phyloP scores from a whole-genome alignment of 768 basidiomycete species.

The Rhodotorula diobovata region DNA sequence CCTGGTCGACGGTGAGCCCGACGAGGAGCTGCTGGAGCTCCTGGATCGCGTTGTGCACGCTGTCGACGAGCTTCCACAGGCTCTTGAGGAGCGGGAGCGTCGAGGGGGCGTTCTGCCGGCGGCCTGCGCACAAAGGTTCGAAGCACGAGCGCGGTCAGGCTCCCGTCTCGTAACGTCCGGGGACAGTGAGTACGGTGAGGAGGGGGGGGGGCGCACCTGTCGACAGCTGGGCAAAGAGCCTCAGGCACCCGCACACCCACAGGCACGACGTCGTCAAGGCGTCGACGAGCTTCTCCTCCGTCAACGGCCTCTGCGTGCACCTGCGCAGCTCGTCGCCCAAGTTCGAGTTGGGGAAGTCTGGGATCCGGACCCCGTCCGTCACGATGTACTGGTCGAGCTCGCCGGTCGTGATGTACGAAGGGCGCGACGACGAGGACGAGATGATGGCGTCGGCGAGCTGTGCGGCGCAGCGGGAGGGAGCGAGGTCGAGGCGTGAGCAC shows the following conservation, averaged over 20 bases:
- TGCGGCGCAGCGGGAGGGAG: background rate
- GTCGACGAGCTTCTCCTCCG: slow-evolving; percentile 3
- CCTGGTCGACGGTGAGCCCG: background rate
- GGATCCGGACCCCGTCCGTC: slow-evolving; percentile 22
- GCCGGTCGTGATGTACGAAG: slow-evolving; percentile 25
- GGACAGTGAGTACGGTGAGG: no score
- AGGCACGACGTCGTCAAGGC: slow-evolving; percentile 8
- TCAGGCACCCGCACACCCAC: slow-evolving; percentile 18
- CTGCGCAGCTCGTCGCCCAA: slow-evolving; percentile 10
- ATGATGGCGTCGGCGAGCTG: slow-evolving; percentile 35
- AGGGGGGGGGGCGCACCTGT: slow-evolving; percentile 5
- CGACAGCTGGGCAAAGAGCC: slow-evolving; percentile 22
- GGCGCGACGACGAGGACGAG: slow-evolving; percentile 13
- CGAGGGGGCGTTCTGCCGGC: slow-evolving; percentile 6
- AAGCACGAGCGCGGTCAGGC: no score
- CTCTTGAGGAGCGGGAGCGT: slow-evolving; percentile 30
- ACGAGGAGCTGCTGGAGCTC: slow-evolving; percentile 32
- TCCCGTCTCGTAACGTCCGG: background rate
- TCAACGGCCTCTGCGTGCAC: slow-evolving; percentile 11
- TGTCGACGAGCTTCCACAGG: slow-evolving; percentile 35
- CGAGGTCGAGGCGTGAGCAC: background rate
- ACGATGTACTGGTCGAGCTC: slow-evolving; percentile 28
- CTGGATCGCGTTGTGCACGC: slow-evolving; percentile 30
- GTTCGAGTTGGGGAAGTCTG: slow-evolving; percentile 29
- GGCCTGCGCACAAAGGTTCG: background rate